phyloP scores from a whole-genome alignment of 2,329 filamentous ascomycete species.

The Penicillium corylophilum region DNA sequence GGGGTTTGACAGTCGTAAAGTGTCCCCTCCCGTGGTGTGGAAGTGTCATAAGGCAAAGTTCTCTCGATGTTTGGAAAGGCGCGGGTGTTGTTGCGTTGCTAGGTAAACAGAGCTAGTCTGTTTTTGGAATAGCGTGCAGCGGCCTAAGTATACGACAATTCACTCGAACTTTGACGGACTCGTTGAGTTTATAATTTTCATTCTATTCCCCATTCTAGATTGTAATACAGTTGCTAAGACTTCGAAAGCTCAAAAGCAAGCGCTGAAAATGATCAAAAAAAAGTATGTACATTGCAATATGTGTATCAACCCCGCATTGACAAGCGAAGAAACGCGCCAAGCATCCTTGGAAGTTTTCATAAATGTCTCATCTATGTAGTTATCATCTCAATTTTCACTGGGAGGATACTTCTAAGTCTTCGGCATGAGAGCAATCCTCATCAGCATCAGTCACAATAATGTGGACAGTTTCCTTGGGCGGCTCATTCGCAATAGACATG shows the following conservation, averaged over 20 bases:
- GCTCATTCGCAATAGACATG: conserved; percentile 13
- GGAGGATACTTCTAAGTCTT: background rate
- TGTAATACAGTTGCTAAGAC: background rate
- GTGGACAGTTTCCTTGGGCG: conserved; percentile 26
- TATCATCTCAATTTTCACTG: background rate
- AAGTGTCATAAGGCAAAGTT: background rate
- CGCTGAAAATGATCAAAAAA: background rate
- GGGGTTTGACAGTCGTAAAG: background rate
- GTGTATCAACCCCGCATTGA: background rate
- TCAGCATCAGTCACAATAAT: conserved; percentile 31
- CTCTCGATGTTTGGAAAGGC: conserved; percentile 21
- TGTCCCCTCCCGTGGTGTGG: background rate
- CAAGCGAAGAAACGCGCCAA: background rate
- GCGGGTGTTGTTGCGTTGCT: conserved; percentile 26
- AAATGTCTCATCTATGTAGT: background rate
- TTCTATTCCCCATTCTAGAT: background rate
- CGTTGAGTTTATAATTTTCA: background rate
- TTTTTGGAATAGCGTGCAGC: conserved; percentile 10
- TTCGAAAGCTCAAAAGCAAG: background rate
- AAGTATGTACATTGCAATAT: background rate
- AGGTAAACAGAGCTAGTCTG: conserved; percentile 35
- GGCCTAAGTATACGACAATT: background rate
- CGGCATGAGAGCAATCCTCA: background rate
- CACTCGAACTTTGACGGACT: background rate
- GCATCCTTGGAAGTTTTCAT: background rate